Base-by-base conservation (phyloP, 768 basidiomycete species). In the Amanita muscaria region DNA sequence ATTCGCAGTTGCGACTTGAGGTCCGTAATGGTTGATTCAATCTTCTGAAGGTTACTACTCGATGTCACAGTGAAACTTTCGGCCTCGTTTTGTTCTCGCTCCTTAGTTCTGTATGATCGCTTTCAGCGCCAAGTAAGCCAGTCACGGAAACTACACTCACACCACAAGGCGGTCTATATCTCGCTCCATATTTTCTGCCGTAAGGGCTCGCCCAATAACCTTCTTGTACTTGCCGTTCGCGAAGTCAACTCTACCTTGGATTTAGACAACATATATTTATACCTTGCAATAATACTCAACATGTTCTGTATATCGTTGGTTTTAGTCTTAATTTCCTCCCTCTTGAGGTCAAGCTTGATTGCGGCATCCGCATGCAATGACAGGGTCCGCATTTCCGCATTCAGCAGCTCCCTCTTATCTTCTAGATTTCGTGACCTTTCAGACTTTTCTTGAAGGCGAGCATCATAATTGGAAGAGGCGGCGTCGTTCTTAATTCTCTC, bases 341-440 rank as follows among this genome's bases (percentile, higher is more conserved):
- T 69, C 56, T 88, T 86, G 49, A 94, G 56, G 31, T 83, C 78
- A 42, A 97, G 59, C 53, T 77, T 83, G 2, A 92, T 89, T 34
- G 94, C 69, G 1, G 77, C 68, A 43, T 92, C 86, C 0, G 88
- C 83, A 58, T 97, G 91, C 35, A 77, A 54, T 52, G 79, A 89
- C 53, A 96, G 62, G 1, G 69, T 64, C 24, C 77, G 70, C 32
- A 92, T 69, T 49, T 96, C 93, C 0, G 61, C 51, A 44, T 82
- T 87, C 48, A 94, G 64, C 15, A 60, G 58, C 14, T 93, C 89
- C 40, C 84, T 69, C 37, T 69, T 71, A 27, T 77, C 78, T 48
- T 97, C 89, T 40, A 88, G 64, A 19, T 51, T 56, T 27, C 80
- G 73, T n/a, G 69, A 65, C 46, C 73, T 75, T 21, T 66, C 59